A percentile compares a stretch with the other conserved stretches of the same genome.
phyloP scores from a whole-genome alignment of 352 stramenopile genomes.

The Pythium angustatum region DNA sequence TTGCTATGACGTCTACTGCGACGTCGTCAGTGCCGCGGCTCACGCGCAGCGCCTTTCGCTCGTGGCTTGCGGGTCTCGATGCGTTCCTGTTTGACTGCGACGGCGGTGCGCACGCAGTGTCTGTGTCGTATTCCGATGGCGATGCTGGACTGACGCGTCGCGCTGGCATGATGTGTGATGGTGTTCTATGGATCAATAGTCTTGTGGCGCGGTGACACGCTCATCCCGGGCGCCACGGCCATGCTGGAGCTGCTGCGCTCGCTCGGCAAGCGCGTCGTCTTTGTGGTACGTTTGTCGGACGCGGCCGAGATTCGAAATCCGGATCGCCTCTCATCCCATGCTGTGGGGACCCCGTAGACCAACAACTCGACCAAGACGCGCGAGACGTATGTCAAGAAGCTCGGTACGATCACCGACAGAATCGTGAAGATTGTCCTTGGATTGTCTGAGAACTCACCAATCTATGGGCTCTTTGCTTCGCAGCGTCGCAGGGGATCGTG shows the following conservation, averaged over 20 bases:
- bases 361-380: slow-evolving; percentile 87
- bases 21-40: slow-evolving; percentile 5
- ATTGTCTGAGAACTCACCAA: no score
- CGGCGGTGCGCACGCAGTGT: slow-evolving; percentile 40
- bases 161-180: background rate
- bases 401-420: no score
- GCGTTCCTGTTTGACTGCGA: slow-evolving; percentile 86
- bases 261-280: slow-evolving; percentile 82
- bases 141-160: background rate
- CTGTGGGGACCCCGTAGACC: no score
- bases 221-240: slow-evolving; percentile 61
- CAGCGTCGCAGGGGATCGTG: slow-evolving; percentile 75
- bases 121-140: background rate
- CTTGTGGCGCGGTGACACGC: slow-evolving; percentile 46
- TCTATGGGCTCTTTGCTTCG: no score
- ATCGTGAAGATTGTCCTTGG: no score
- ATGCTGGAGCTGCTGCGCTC: slow-evolving; percentile 65
- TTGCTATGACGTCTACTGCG: background rate
- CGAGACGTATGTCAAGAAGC: slow-evolving; percentile 82
- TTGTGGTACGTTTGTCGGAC: slow-evolving; percentile 52
- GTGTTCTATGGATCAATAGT: slow-evolving; percentile 6
- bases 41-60: slow-evolving; percentile 12
- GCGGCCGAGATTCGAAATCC: background rate
- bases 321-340: no score
- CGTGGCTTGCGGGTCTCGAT: slow-evolving; percentile 65